Conservation (phyloP, 495 filamentous ascomycete species). For the Parathielavia appendiculata region DNA sequence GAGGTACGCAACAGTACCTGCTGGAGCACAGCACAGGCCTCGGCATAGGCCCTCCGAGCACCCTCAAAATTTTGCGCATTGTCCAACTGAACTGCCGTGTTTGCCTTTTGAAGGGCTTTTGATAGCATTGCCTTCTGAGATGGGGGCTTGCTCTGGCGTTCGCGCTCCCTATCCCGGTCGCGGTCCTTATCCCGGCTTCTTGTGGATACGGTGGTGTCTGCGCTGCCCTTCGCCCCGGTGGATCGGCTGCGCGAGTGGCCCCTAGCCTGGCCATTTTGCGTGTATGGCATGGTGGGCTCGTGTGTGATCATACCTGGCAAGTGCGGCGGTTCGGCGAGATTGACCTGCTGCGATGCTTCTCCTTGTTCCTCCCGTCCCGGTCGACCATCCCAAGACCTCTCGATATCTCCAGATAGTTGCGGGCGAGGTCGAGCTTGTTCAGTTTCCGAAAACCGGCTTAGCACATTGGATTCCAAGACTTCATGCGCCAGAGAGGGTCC, state of each 20-base stretch:
- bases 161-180: constrained; percentile 15
- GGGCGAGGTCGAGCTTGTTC: constrained; percentile 8
- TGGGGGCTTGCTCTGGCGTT: constrained; percentile 35
- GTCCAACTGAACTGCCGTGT: constrained; percentile 89
- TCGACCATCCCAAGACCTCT: constrained; percentile 27
- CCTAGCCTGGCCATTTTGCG: constrained; percentile 33
- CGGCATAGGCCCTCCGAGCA: constrained; percentile 83
- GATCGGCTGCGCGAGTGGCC: constrained; percentile 49
- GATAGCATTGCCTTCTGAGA: constrained; percentile 92
- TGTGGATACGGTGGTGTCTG: constrained; percentile 34
- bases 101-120: constrained; percentile 87
- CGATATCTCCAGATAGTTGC: constrained; percentile 17
- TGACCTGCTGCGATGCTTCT: constrained; percentile 17
- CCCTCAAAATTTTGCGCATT: constrained; percentile 92
- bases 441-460: constrained; percentile 16
- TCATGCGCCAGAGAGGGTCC: constrained; percentile 37
- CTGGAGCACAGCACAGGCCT: constrained; percentile 79
- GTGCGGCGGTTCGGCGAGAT: constrained; percentile 15
- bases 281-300: constrained; percentile 29
- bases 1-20: constrained; percentile 80
- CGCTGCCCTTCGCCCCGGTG: constrained; percentile 39
- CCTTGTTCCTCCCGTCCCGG: constrained; percentile 18
- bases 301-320: constrained; percentile 12
- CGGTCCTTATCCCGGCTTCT: constrained; percentile 30
- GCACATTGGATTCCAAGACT: constrained; percentile 26